Evolutionary conservation across 1,284 basidiomycete species (phyloP), one percentile per base, ranked within the genome.

Genomic region (Peniophora sp.): DNA sequence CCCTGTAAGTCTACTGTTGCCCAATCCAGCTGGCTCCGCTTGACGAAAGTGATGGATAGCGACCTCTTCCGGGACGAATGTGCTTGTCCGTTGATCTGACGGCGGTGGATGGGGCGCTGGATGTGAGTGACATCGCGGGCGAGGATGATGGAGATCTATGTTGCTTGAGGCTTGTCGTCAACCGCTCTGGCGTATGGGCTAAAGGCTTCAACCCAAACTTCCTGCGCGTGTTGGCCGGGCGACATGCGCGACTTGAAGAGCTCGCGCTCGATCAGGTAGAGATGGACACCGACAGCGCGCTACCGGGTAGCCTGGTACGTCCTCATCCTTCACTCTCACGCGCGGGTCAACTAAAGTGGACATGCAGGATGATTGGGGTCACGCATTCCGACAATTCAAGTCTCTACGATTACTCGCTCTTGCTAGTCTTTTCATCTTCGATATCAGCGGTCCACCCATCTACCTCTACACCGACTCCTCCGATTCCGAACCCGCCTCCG

Each of bases 161-260:
- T 32, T 32, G 27, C 27, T 12, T 32, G 27, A 32, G 27, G 12
- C 53, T 57, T n/a, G 47, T 57, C n/a, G 50, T 57, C 48, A 54
- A 57, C 25, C 39, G 50, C 45, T 2, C n/a, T 20, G 55, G 50
- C 17, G 27, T 2, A 32, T 57, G 56, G 56, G 45, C 50, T 12
- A 14, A 5, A 8, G 56, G 50, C 24, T 54, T 57, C 45, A 43
- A 48, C 22, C 52, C 56, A 22, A 44, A 17, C n/a, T 54, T 48
- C 17, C 34, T 57, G 25, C n/a, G 2, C 34, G 45, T 50, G 41
- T 36, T 57, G 10, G 50, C 48, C 8, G 23, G 17, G 17, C 61
- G 45, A 68, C 68, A 71, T 17, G 50, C 56, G 5, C 14, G 51
- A 32, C 54, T 56, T 38, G 52, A 58, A 25, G 56, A 58, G 47